Conservation (phyloP, 805 yeast species). For the Candida morakotiae region DNA sequence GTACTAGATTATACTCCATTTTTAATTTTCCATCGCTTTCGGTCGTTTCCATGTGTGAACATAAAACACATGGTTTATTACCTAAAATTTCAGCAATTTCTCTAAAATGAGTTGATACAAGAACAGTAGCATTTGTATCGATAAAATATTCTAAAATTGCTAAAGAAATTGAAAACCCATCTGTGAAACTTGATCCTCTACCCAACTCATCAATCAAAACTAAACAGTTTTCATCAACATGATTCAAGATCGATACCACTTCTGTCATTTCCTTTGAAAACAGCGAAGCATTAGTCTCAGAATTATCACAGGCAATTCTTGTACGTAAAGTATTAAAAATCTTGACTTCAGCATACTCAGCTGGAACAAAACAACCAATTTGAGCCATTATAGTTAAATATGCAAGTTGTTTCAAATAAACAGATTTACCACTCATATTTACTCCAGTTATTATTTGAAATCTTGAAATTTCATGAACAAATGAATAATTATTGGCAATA, state of each 20-base stretch:
- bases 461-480: slow-evolving; percentile 29
- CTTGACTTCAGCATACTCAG: slow-evolving; percentile 39
- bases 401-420: slow-evolving; percentile 51
- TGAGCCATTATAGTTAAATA: slow-evolving; percentile 50
- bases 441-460: slow-evolving; percentile 54
- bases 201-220: slow-evolving; percentile 55
- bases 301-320: slow-evolving; percentile 31
- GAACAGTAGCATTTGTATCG: slow-evolving; percentile 16
- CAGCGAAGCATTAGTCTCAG: slow-evolving; percentile 33
- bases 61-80: slow-evolving; percentile 28
- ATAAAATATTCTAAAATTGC: slow-evolving; percentile 39
- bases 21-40: slow-evolving; percentile 12
- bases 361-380: slow-evolving; percentile 52
- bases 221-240: slow-evolving; percentile 24
- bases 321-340: slow-evolving; percentile 36
- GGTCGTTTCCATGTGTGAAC: slow-evolving; percentile 32
- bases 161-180: slow-evolving; percentile 50
- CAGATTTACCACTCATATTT: slow-evolving; percentile 63
- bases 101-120: slow-evolving; percentile 44
- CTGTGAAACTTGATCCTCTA: slow-evolving; percentile 39
- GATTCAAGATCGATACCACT: slow-evolving; percentile 41
- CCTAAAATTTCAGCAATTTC: slow-evolving; percentile 35
- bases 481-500: slow-evolving; percentile 37
- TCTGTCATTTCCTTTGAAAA: slow-evolving; percentile 48
- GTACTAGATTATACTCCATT: slow-evolving; percentile 26